Conservation (phyloP, 345 rosid genomes). For the Salix purpurea region DNA sequence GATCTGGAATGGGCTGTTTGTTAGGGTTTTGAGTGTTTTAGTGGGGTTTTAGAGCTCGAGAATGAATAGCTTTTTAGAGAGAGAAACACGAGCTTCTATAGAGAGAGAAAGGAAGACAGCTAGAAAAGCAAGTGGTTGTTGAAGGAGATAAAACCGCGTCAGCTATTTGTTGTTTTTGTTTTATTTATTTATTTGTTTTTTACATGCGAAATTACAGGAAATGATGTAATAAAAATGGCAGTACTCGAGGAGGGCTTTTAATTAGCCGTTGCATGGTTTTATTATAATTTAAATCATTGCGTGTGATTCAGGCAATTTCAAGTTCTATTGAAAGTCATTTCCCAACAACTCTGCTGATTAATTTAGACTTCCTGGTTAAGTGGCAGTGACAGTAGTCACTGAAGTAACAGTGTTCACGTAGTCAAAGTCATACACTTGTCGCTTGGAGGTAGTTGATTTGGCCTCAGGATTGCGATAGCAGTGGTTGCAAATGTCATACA, state of each 20-base stretch:
- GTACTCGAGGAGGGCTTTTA: neutral
- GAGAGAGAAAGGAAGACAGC: conserved; percentile 9
- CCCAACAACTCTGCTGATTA: too few species aligned
- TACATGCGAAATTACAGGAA: neutral
- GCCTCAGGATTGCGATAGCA: too few species aligned
- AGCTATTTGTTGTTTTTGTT: neutral
- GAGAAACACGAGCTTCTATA: neutral
- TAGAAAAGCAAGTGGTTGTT: neutral
- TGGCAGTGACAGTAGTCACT: too few species aligned
- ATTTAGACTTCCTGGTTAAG: too few species aligned
- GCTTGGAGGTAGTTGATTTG: too few species aligned
- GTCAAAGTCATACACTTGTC: too few species aligned
- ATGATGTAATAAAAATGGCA: neutral
- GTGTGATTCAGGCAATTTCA: too few species aligned
- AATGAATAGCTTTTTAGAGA: neutral
- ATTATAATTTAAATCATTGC: too few species aligned
- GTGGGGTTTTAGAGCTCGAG: neutral
- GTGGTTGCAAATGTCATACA: too few species aligned
- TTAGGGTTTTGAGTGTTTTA: conserved; percentile 15
- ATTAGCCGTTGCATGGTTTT: neutral
- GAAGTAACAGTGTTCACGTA: too few species aligned
- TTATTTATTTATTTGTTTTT: neutral
- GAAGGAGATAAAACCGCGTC: conserved; percentile 26
- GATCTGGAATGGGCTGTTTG: conserved; percentile 24
- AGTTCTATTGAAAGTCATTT: neutral